Conservation (phyloP, 352 stramenopile genomes). For the Elongisporangium prolatum region DNA sequence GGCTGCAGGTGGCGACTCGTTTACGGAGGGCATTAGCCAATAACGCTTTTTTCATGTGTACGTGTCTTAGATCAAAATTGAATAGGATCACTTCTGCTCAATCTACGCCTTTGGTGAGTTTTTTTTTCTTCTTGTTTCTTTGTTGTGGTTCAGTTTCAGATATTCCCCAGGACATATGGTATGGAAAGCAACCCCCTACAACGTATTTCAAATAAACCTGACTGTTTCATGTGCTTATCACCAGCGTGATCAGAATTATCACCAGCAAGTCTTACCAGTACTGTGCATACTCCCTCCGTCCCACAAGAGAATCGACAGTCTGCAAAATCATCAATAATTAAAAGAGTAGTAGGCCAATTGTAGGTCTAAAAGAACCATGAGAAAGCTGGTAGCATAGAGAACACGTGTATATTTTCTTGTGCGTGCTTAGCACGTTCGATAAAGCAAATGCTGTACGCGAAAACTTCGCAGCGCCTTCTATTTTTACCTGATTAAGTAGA, state of each 20-base stretch:
- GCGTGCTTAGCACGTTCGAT: no score
- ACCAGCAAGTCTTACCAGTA: not conserved
- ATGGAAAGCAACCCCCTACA: not conserved
- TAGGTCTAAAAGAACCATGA: no score
- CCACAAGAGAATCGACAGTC: no score
- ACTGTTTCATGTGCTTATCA: not conserved
- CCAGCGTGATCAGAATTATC: not conserved
- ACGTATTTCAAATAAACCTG: not conserved
- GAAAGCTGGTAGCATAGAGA: no score
- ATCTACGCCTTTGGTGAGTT: not conserved
- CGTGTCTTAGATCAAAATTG: not conserved
- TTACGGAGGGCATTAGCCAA: conserved; percentile 33
- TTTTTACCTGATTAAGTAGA: no score
- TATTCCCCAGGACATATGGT: not conserved
- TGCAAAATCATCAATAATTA: no score
- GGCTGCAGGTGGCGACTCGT: conserved; percentile 8
- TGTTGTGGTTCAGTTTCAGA: no score
- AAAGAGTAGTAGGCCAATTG: no score
- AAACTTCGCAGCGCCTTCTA: no score
- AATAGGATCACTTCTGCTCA: not conserved
- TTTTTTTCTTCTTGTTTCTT: not conserved
- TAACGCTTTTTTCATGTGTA: conserved; percentile 8
- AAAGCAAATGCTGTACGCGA: no score
- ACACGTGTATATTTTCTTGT: no score
- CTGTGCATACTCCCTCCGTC: not conserved